These are phyloP conservation scores for Ustilago cynodontis DNA, from an alignment of 1,284 basidiomycete genomes.

Conservation along the genomic window DNA sequence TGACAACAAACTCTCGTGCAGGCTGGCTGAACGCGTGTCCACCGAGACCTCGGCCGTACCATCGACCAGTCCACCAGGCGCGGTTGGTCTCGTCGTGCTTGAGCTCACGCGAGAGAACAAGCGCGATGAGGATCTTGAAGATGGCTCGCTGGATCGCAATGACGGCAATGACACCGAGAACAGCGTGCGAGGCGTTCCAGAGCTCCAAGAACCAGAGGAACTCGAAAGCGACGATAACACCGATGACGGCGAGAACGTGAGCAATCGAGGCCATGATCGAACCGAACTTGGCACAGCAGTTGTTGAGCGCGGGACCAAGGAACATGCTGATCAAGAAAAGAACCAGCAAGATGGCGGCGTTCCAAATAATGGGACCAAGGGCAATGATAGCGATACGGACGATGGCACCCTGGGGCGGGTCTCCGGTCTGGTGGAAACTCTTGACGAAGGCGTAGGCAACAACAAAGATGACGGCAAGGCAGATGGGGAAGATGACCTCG, in stretches of 20 bases:
- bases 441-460: constrained; percentile 70
- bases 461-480: constrained; percentile 66
- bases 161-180: constrained; percentile 71
- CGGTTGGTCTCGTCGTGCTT: constrained; percentile 71
- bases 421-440: constrained; percentile 63
- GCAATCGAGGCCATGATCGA: constrained; percentile 69
- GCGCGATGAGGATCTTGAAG: constrained; percentile 69
- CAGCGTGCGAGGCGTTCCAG: constrained; percentile 91
- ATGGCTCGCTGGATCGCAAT: constrained; percentile 70
- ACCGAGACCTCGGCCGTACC: constrained; percentile 69
- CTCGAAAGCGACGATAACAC: constrained; percentile 62
- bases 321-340: constrained; percentile 91
- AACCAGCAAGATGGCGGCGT: constrained; percentile 85
- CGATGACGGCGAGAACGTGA: constrained; percentile 66
- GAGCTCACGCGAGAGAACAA: constrained; percentile 68
- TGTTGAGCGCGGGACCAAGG: constrained; percentile 90
- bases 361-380: constrained; percentile 94
- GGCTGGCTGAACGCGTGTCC: constrained; percentile 69
- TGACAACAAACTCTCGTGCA: constrained; percentile 69
- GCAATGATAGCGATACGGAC: constrained; percentile 93
- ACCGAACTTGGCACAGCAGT: constrained; percentile 71
- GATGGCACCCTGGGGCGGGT: constrained; percentile 76
- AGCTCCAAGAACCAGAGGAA: constrained; percentile 90
- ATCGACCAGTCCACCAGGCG: constrained; percentile 70
- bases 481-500: constrained; percentile 66